These are phyloP conservation scores for Hemileccinum impolitum DNA, from an alignment of 768 basidiomycete species.

Conservation along the genomic window DNA sequence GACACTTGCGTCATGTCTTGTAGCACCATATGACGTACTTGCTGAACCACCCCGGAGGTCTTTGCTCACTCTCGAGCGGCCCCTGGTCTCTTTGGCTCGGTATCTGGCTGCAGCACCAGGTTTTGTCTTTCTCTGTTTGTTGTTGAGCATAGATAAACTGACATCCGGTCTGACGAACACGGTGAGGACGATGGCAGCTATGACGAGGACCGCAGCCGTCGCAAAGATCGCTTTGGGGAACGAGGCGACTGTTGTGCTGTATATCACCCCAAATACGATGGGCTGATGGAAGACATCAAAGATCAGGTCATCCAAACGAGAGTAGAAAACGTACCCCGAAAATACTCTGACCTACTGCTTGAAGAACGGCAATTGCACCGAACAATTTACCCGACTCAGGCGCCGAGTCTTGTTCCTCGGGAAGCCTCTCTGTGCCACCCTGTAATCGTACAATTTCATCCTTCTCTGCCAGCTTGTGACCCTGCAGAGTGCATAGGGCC, in stretches of 20 bases:
- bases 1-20: conserved; percentile 5
- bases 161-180: conserved; percentile 38
- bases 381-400: conserved; percentile 54
- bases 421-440: not conserved
- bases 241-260: conserved; percentile 56
- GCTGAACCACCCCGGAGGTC: conserved; percentile 36
- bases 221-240: conserved; percentile 70
- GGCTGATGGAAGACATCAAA: conserved; percentile 44
- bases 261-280: conserved; percentile 63
- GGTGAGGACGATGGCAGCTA: conserved; percentile 46
- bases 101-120: conserved; percentile 3
- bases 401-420: conserved; percentile 31
- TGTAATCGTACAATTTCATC: conserved; percentile 35
- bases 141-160: conserved; percentile 18
- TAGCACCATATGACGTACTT: conserved; percentile 16
- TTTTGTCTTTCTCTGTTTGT: conserved; percentile 2
- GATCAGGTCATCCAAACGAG: conserved; percentile 7
- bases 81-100: conserved; percentile 16
- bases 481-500: conserved; percentile 60
- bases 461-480: conserved; percentile 22
- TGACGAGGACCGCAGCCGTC: conserved; percentile 53
- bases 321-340: conserved; percentile 36
- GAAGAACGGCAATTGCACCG: conserved; percentile 66
- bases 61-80: conserved; percentile 36
- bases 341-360: conserved; percentile 64